These are phyloP conservation scores for Pyrenophora tritici-repentis DNA, from an alignment of 2,329 filamentous ascomycete species.

Conservation along the genomic window DNA sequence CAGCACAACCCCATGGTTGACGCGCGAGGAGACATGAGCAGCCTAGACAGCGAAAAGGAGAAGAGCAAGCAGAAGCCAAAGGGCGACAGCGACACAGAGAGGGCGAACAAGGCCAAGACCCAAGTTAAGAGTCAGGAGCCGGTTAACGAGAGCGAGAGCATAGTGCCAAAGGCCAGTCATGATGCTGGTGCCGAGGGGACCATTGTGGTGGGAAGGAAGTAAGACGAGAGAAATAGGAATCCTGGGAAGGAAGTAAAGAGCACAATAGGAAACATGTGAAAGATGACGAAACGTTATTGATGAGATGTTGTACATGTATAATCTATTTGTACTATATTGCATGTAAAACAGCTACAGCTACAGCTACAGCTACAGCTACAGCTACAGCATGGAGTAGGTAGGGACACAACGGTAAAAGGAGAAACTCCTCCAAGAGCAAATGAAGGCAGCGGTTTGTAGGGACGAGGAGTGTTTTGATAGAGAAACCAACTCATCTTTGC, in stretches of 20 bases:
- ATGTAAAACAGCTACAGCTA: neutral
- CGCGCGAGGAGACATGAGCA: slow-evolving; percentile 13
- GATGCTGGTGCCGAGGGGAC: slow-evolving; percentile 44
- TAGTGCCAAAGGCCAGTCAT: slow-evolving; percentile 58
- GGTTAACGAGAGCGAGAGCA: slow-evolving; percentile 49
- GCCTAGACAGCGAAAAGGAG: slow-evolving; percentile 11
- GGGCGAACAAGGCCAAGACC: slow-evolving; percentile 1
- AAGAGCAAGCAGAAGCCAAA: slow-evolving; percentile 14
- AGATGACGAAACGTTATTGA: neutral
- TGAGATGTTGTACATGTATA: neutral
- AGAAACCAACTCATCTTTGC: too few relatives aligned
- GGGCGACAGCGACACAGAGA: neutral
- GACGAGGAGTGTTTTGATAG: too few relatives aligned
- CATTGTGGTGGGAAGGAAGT: slow-evolving; percentile 2
- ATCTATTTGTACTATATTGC: slow-evolving; percentile 12
- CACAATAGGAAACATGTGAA: neutral
- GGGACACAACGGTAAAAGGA: too few relatives aligned
- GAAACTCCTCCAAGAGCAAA: too few relatives aligned
- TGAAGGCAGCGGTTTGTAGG: too few relatives aligned
- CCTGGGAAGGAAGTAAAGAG: neutral
- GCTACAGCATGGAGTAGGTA: neutral
- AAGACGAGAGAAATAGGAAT: neutral
- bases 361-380: neutral
- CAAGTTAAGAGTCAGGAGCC: slow-evolving; percentile 11
- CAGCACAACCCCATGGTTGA: slow-evolving; percentile 11